Evolutionary conservation across 495 filamentous ascomycete genomes (phyloP).

Genomic region (Penicillium nucicola): DNA sequence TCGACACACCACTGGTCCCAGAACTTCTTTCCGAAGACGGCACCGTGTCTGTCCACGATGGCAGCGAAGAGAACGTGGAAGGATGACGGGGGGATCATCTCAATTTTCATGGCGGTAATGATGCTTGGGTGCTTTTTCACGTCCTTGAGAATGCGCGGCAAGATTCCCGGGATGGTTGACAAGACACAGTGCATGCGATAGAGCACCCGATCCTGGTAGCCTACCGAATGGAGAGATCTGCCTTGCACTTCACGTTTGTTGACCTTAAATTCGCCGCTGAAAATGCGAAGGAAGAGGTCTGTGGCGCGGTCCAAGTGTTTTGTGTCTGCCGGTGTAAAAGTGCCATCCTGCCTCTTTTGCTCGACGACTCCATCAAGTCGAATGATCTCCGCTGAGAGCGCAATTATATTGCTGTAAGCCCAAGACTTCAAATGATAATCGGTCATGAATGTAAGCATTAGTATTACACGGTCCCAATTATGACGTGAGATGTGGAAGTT

Average conservation of each 20-base stretch:
- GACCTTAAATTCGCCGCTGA: slow-evolving; percentile 28
- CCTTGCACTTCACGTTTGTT: slow-evolving; percentile 12
- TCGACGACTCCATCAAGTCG: slow-evolving; percentile 28
- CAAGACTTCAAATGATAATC: slow-evolving; percentile 40
- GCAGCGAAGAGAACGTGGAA: slow-evolving; percentile 50
- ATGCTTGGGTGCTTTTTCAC: slow-evolving; percentile 12
- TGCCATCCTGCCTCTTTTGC: slow-evolving; percentile 3
- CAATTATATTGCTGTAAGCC: slow-evolving; percentile 44
- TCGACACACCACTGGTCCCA: slow-evolving; percentile 44
- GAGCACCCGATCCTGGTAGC: slow-evolving; percentile 30
- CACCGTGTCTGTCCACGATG: slow-evolving; percentile 46
- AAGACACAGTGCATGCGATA: slow-evolving; percentile 25
- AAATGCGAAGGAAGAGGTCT: slow-evolving; percentile 30
- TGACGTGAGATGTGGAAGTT: slow-evolving; percentile 45
- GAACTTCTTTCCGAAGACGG: slow-evolving; percentile 34
- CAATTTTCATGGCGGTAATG: slow-evolving; percentile 14
- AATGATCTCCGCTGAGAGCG: slow-evolving; percentile 42
- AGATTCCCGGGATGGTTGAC: slow-evolving; percentile 23
- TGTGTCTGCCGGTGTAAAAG: neutral
- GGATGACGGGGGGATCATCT: slow-evolving; percentile 28
- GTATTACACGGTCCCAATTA: slow-evolving; percentile 46
- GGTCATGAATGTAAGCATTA: slow-evolving; percentile 42
- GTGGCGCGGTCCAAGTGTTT: slow-evolving; percentile 19
- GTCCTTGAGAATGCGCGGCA: slow-evolving; percentile 18
- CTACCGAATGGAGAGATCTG: slow-evolving; percentile 9